phyloP scores from a whole-genome alignment of 371 early-diverging fungal species.

The Circinella umbellata region DNA sequence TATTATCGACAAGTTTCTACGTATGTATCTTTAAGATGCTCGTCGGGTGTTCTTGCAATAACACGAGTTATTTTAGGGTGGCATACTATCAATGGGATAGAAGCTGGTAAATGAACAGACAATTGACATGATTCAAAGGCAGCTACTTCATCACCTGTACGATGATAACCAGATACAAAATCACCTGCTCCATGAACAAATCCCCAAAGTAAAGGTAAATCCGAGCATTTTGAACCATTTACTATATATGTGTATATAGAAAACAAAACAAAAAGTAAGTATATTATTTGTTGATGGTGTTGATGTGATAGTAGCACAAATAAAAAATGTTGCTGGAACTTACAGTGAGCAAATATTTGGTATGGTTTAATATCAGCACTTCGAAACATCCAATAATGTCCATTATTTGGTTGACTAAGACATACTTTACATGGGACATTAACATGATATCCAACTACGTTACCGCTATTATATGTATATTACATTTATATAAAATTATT shows the following conservation, averaged over 20 bases:
- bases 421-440: conserved; percentile 50
- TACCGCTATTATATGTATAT: conserved; percentile 32
- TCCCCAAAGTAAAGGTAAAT: conserved; percentile 46
- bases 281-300: no score
- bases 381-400: conserved; percentile 56
- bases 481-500: background rate
- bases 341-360: conserved; percentile 35
- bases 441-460: conserved; percentile 49
- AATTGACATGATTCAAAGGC: conserved; percentile 40
- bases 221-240: conserved; percentile 24
- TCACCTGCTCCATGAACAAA: conserved; percentile 42
- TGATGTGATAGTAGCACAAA: no score
- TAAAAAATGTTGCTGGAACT: conserved; percentile 3
- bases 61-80: conserved; percentile 22
- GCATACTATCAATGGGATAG: conserved; percentile 28
- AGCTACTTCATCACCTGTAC: conserved; percentile 29
- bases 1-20: conserved; percentile 17
- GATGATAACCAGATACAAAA: conserved; percentile 27
- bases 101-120: conserved; percentile 33
- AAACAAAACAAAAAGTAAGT: no score
- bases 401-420: conserved; percentile 39
- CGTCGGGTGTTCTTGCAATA: conserved; percentile 18
- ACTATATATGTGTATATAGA: background rate
- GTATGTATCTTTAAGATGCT: conserved; percentile 14
- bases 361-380: conserved; percentile 28